Evolutionary conservation across 2,329 filamentous ascomycete genomes (phyloP).

Genomic region (Hypoxylon sp.): DNA sequence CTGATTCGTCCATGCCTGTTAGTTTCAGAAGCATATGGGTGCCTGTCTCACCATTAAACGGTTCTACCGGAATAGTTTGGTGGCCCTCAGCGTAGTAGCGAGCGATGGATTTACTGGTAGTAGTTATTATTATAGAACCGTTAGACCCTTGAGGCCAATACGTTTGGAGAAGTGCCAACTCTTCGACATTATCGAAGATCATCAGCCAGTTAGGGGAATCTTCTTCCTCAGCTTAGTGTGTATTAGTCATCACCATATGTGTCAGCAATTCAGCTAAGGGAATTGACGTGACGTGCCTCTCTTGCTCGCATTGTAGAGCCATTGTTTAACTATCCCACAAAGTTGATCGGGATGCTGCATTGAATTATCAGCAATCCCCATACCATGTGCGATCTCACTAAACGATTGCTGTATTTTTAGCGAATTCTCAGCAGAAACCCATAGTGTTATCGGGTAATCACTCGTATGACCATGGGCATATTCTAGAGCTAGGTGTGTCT

Average conservation of each 20-base stretch:
- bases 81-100: neutral
- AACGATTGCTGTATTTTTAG: slow-evolving; percentile 7
- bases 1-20: neutral
- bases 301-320: slow-evolving; percentile 3
- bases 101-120: neutral
- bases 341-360: slow-evolving; percentile 13
- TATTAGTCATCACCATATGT: neutral
- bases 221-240: neutral
- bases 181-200: slow-evolving; percentile 15
- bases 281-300: neutral
- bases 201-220: neutral
- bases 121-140: slow-evolving; percentile 8
- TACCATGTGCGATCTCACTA: slow-evolving; percentile 1
- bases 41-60: slow-evolving; percentile 1
- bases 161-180: neutral
- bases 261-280: neutral
- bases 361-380: slow-evolving; percentile 7
- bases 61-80: neutral
- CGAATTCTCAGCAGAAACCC: slow-evolving; percentile 9
- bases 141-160: slow-evolving; percentile 10
- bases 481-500: slow-evolving; percentile 8
- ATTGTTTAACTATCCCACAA: neutral
- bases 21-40: slow-evolving; percentile 7
- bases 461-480: slow-evolving; percentile 6
- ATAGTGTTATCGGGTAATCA: neutral